phyloP scores from a whole-genome alignment of 164 flowering plant genomes.

The Umbilicus rupestris region DNA sequence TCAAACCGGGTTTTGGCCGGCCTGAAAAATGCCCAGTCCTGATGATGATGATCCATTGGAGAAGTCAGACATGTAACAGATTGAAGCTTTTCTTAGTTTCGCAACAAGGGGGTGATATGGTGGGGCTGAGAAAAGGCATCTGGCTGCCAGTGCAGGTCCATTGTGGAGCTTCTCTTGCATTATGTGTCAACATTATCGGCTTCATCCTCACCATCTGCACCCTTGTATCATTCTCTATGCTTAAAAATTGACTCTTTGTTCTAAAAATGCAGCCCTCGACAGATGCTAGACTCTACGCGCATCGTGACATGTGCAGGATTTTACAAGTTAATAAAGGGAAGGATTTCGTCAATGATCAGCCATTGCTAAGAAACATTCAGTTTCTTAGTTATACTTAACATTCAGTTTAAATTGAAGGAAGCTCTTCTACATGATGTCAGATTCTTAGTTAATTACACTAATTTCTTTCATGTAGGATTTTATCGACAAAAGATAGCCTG shows the following conservation, averaged over 20 bases:
- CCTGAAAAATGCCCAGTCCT: neutral
- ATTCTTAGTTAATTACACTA: neutral
- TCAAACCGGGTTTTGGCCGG: too few species aligned
- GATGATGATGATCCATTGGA: neutral
- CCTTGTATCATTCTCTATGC: too few species aligned
- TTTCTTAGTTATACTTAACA: too few species aligned
- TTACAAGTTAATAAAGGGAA: constrained; percentile 55
- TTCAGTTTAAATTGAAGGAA: too few species aligned
- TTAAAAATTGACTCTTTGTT: constrained; percentile 20
- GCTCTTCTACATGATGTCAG: neutral
- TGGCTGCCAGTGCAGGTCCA: constrained; percentile 60
- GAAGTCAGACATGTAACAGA: neutral
- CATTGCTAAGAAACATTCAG: constrained; percentile 34
- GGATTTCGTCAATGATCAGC: constrained; percentile 25
- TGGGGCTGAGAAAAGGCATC: constrained; percentile 46
- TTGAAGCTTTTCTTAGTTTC: constrained; percentile 12
- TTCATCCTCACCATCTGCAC: too few species aligned
- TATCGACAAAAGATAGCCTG: constrained; percentile 38
- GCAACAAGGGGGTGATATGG: constrained; percentile 54
- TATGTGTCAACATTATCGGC: constrained; percentile 42
- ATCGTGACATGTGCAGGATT: constrained; percentile 56
- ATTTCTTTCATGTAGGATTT: constrained; percentile 22
- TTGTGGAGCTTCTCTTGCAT: constrained; percentile 46
- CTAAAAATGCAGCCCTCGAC: constrained; percentile 38
- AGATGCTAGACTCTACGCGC: constrained; percentile 57